A percentile compares a stretch with the other conserved stretches of the same genome.
phyloP scores from a whole-genome alignment of 805 yeast genomes.

The Starmerella apicola region DNA sequence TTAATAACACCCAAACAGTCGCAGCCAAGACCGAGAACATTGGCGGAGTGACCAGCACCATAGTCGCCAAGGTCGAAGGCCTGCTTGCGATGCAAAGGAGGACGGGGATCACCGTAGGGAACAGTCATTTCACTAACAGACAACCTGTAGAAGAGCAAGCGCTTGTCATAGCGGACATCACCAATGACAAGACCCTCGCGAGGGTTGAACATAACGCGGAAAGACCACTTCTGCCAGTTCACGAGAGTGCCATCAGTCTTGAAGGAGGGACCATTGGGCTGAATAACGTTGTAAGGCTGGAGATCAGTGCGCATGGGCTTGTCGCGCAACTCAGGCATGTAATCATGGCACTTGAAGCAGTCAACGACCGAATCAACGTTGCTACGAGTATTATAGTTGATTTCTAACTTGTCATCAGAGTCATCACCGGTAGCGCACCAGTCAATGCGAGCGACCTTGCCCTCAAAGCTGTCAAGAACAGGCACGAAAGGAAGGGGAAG shows the following conservation, averaged over 20 bases:
- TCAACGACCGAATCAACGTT: constrained; percentile 41
- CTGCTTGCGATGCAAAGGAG: constrained; percentile 72
- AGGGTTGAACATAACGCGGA: constrained; percentile 52
- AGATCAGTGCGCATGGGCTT: constrained; percentile 44
- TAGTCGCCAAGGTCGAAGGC: constrained; percentile 77
- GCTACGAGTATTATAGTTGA: constrained; percentile 48
- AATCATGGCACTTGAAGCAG: constrained; percentile 50
- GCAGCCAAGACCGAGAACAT: constrained; percentile 58
- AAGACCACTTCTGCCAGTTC: constrained; percentile 75
- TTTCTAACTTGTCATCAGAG: constrained; percentile 43
- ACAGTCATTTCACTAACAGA: constrained; percentile 76
- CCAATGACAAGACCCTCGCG: constrained; percentile 72
- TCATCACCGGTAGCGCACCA: constrained; percentile 59
- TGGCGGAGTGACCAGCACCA: constrained; percentile 66
- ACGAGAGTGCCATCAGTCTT: constrained; percentile 45
- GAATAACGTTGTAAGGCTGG: constrained; percentile 65
- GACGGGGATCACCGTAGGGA: constrained; percentile 73
- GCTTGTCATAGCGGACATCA: constrained; percentile 61
- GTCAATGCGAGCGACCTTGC: constrained; percentile 56
- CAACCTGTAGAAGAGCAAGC: constrained; percentile 59
- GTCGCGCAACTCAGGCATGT: constrained; percentile 54
- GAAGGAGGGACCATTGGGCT: constrained; percentile 74
- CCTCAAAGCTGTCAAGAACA: constrained; percentile 50
- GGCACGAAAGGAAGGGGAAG: constrained; percentile 63
- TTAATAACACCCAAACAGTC: constrained; percentile 72